phyloP scores from a whole-genome alignment of 345 rosid genomes.

The Eucalyptus pauciflora region DNA sequence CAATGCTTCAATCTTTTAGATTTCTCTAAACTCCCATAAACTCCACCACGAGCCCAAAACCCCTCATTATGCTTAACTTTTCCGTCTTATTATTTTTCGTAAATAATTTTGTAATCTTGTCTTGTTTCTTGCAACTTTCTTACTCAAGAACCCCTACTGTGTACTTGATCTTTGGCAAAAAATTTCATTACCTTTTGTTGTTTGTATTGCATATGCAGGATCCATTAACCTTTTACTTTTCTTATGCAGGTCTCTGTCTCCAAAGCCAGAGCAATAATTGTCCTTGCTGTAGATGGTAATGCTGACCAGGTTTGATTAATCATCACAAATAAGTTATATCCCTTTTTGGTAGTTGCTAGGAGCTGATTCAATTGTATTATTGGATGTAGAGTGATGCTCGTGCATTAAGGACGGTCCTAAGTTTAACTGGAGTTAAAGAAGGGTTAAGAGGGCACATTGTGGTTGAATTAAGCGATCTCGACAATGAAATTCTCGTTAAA shows the following conservation, averaged over 20 bases:
- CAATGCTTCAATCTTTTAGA: not conserved
- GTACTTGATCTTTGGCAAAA: not conserved
- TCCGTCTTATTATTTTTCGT: not conserved
- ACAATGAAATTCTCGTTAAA: constrained; percentile 70
- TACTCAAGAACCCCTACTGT: not conserved
- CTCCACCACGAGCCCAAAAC: not conserved
- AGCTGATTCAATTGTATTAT: not conserved
- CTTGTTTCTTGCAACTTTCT: not conserved
- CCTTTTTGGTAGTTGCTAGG: not conserved
- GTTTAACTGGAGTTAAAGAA: constrained; percentile 69
- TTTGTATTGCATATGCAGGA: not conserved
- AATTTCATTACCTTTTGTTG: not conserved
- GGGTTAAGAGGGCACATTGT: constrained; percentile 67
- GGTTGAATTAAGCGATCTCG: constrained; percentile 69
- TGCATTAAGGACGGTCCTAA: constrained; percentile 67
- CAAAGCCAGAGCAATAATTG: constrained; percentile 60
- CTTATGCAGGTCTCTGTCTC: constrained; percentile 58
- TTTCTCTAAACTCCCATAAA: not conserved
- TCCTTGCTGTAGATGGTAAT: constrained; percentile 74
- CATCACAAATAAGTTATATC: not conserved
- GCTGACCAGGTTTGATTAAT: constrained; percentile 62
- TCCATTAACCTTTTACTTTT: not conserved
- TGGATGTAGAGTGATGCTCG: constrained; percentile 64
- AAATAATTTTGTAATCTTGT: not conserved
- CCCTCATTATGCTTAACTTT: not conserved